A percentile compares a stretch with the other conserved stretches of the same genome.
Evolutionary conservation across 2,329 filamentous ascomycete genomes (phyloP).

Genomic region (Colletotrichum nymphaeae): DNA sequence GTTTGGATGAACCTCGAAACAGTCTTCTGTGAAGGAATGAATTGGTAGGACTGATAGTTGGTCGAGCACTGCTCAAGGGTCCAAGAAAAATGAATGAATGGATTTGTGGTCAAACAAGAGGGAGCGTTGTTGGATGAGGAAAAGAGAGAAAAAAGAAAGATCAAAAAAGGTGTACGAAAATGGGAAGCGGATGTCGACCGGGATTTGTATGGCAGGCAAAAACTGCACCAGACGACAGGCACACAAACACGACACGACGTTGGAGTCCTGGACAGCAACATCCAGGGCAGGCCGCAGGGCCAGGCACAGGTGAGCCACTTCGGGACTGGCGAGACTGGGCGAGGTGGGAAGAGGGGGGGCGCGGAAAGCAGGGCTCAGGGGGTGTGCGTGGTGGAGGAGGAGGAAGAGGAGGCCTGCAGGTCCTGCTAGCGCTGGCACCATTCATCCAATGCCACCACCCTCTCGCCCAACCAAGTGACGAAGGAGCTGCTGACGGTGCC

Average conservation of each 20-base stretch:
- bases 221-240: not conserved
- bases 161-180: not conserved
- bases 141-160: slow-evolving; percentile 16
- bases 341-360: slow-evolving; percentile 11
- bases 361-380: not conserved
- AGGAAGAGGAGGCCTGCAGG: slow-evolving; percentile 10
- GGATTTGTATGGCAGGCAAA: slow-evolving; percentile 32
- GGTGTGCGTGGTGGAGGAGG: not conserved
- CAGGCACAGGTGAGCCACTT: slow-evolving; percentile 17
- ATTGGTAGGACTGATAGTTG: slow-evolving; percentile 27
- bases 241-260: slow-evolving; percentile 8
- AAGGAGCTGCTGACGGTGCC: not conserved
- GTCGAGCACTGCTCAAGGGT: slow-evolving; percentile 35
- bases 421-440: slow-evolving; percentile 5
- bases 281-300: not conserved
- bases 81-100: slow-evolving; percentile 34
- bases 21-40: slow-evolving; percentile 32
- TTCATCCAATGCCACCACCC: not conserved
- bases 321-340: slow-evolving; percentile 33
- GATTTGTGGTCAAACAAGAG: slow-evolving; percentile 32
- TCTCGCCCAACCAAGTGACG: not conserved
- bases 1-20: slow-evolving; percentile 27
- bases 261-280: not conserved
- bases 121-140: slow-evolving; percentile 29
- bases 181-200: slow-evolving; percentile 26